Evolutionary conservation across 2,329 filamentous ascomycete genomes (phyloP).

Genomic region (Juglanconis oblonga): DNA sequence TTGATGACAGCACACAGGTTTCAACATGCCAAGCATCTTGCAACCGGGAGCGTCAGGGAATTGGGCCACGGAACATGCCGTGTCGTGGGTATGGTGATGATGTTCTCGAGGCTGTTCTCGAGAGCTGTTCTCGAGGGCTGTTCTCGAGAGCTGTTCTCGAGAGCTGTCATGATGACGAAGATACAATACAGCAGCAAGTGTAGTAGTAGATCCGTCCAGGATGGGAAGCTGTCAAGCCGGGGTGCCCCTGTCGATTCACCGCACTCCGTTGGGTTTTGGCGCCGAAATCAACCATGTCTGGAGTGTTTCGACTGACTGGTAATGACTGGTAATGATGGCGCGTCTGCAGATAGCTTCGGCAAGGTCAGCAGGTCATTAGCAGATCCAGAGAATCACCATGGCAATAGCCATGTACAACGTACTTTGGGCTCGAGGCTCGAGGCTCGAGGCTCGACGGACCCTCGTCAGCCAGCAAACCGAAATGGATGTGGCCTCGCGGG

Average conservation of each 20-base stretch:
- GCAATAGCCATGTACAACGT: no score
- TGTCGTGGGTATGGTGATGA: background rate
- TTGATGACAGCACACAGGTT: background rate
- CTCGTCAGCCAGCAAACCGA: background rate
- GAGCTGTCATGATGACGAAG: no score
- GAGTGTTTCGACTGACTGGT: constrained; percentile 9
- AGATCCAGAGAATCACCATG: background rate
- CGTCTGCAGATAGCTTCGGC: no score
- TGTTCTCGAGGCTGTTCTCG: background rate
- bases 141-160: no score
- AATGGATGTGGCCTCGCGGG: background rate
- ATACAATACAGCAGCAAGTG: no score
- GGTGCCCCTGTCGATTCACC: constrained; percentile 4
- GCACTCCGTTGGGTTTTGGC: background rate
- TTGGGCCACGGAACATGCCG: background rate
- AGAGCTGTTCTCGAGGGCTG: no score
- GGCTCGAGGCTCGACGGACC: background rate
- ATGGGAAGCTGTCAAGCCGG: background rate
- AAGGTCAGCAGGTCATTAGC: background rate
- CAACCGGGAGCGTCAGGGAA: constrained; percentile 14
- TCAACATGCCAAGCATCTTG: constrained; percentile 15
- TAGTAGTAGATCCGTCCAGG: background rate
- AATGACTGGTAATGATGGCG: background rate
- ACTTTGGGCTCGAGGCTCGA: no score
- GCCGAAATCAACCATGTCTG: background rate